Percentiles rank a stretch among this genome's conserved stretches.
These are phyloP conservation scores for Isoetes taiwanensis DNA, from an alignment of 75 land plant genomes.

Conservation along the genomic window DNA sequence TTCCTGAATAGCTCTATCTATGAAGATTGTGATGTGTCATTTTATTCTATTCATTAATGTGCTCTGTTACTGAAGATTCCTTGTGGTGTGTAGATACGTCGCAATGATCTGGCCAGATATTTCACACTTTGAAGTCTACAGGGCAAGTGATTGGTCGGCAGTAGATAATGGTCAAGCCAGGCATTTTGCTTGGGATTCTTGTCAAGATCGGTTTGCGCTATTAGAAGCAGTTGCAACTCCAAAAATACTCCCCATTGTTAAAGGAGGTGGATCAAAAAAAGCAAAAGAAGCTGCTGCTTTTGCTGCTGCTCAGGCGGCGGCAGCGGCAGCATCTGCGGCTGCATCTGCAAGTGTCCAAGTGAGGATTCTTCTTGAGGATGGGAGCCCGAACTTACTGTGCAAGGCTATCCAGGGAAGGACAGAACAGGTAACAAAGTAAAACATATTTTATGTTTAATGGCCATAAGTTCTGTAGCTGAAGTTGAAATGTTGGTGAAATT, in stretches of 20 bases:
- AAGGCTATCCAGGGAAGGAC: constrained; percentile 65
- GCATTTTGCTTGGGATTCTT: constrained; percentile 94
- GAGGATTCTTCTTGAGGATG: constrained; percentile 91
- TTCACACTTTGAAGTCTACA: constrained; percentile 70
- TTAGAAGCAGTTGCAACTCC: constrained; percentile 59
- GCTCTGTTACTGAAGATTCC: neutral
- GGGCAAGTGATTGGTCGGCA: constrained; percentile 72
- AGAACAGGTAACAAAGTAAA: constrained; percentile 56
- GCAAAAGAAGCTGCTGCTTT: constrained; percentile 93
- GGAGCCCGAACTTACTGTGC: constrained; percentile 65
- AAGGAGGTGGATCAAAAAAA: constrained; percentile 74
- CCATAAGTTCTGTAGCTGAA: no score
- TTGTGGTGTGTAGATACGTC: constrained; percentile 83
- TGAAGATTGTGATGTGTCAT: neutral
- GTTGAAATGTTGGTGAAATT: no score
- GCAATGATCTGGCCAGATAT: constrained; percentile 94
- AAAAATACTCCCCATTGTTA: constrained; percentile 50
- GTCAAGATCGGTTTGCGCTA: constrained; percentile 85
- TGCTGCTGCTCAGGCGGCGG: constrained; percentile 73
- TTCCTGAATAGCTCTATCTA: neutral
- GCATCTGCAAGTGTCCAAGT: constrained; percentile 88
- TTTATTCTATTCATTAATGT: neutral
- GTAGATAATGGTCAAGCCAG: constrained; percentile 82
- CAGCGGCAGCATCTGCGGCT: constrained; percentile 83
- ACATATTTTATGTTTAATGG: no score